phyloP scores from a whole-genome alignment of 2,329 filamentous ascomycete genomes.

The Diaporthe caulivora region DNA sequence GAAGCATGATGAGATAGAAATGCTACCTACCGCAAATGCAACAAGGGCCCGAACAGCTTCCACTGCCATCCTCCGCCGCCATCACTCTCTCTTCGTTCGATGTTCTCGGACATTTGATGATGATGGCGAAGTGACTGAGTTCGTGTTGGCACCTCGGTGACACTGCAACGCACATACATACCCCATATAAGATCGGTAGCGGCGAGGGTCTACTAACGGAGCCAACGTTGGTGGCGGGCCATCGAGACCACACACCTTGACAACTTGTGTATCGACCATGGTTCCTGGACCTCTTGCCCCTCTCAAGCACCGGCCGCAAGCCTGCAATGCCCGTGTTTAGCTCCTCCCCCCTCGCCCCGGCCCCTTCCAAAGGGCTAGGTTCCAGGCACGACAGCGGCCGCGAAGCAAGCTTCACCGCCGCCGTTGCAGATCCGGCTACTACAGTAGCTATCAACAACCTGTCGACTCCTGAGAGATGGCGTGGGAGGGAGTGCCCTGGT shows the following conservation, averaged over 20 bases:
- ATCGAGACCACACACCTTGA: slow-evolving; percentile 10
- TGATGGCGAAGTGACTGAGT: slow-evolving; percentile 32
- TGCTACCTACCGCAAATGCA: slow-evolving; percentile 10
- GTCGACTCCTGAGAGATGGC: slow-evolving; percentile 10
- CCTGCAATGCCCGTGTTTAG: background rate
- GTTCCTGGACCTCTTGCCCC: slow-evolving; percentile 7
- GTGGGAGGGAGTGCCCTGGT: background rate
- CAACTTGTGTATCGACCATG: slow-evolving; percentile 9
- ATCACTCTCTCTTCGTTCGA: background rate
- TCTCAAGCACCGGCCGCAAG: background rate
- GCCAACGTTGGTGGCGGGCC: slow-evolving; percentile 7
- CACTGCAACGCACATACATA: slow-evolving; percentile 36
- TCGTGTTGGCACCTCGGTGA: slow-evolving; percentile 39
- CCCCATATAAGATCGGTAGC: slow-evolving; percentile 39
- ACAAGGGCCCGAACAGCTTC: background rate
- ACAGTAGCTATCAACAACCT: slow-evolving; percentile 10
- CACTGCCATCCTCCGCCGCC: background rate
- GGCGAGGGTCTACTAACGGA: background rate
- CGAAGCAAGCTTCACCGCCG: slow-evolving; percentile 24
- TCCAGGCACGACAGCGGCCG: slow-evolving; percentile 17
- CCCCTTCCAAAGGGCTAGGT: background rate
- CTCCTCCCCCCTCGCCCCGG: background rate
- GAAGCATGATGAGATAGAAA: background rate
- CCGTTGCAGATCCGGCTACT: slow-evolving; percentile 23
- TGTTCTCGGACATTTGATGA: slow-evolving; percentile 43